Base-by-base conservation (phyloP, 257 asterid species). In the Jasminum sambac region DNA sequence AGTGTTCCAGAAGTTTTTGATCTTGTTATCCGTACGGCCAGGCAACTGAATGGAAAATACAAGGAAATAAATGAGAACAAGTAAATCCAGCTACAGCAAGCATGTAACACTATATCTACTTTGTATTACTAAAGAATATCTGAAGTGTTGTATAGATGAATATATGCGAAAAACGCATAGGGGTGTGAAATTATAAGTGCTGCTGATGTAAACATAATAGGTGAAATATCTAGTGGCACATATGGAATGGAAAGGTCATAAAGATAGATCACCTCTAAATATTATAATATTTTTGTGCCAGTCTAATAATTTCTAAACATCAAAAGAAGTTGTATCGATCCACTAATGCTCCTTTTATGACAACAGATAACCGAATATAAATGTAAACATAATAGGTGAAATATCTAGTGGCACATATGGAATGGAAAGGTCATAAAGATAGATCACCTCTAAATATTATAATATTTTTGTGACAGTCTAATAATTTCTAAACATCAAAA, bases 1-100 rank as follows among this genome's bases (percentile, higher is more conserved):
- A 40, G 98, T 86, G 76, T 91, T 91, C 95, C 96, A 91, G 69
- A 68, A 91, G 86, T 87, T 91, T 52, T 91, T 91, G 26, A 91
- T 89, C 86, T 91, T 96, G 44, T 91, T 91, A 78, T 89, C 96
- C n/a, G 97, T 89, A 66, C 96, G 95, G 38, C 97, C 95, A 61
- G 96, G 96, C 86, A 91, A 82, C 98, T 89, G 79, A 63, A 1
- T 17, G 5, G 73, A 11, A 64, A 43, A 59, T 60, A 62, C 61
- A 38, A 26, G 63, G 17, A 63, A 46, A 72, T 63, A 55, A 21
- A 64, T 40, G 39, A 72, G 41, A 65, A 58, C 63, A 67, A 64
- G 64, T 64, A 64, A 59, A 65, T 46, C 16, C 66, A 61, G 24
- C 39, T 19, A 16, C 2, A 40, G 10, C 24, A 41, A 52, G 57